Evolutionary conservation across 2,329 filamentous ascomycete genomes (phyloP).

Genomic region (Phialocephala sp.): DNA sequence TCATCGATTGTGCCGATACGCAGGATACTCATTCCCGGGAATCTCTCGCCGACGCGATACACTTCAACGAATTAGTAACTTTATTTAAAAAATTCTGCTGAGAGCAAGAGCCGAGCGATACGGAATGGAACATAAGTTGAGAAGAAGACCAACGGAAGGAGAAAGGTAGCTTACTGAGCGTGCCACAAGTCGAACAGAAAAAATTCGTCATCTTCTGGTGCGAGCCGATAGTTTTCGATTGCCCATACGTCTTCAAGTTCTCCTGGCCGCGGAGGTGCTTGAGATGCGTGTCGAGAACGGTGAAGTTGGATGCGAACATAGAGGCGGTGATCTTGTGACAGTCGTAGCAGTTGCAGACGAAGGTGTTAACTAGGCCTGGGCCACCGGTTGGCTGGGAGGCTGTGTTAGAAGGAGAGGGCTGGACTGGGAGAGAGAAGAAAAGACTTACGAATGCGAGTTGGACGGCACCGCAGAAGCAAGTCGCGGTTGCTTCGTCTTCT

Average conservation of each 20-base stretch:
- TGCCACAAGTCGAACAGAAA: slow-evolving; percentile 65
- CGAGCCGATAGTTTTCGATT: slow-evolving; percentile 52
- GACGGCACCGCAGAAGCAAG: slow-evolving; percentile 63
- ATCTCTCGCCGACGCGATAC: slow-evolving; percentile 56
- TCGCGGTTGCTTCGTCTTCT: slow-evolving; percentile 57
- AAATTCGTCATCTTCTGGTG: slow-evolving; percentile 61
- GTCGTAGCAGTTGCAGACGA: slow-evolving; percentile 66
- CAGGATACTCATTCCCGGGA: slow-evolving; percentile 54
- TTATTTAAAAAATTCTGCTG: too few relatives aligned
- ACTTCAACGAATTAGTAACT: slow-evolving; percentile 38
- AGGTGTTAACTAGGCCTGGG: slow-evolving; percentile 53
- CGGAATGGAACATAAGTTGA: too few relatives aligned
- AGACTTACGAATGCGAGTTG: slow-evolving; percentile 52
- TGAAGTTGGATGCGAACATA: slow-evolving; percentile 66
- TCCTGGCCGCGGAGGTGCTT: slow-evolving; percentile 57
- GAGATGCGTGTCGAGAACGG: slow-evolving; percentile 51
- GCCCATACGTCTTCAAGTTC: slow-evolving; percentile 53
- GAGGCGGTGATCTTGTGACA: slow-evolving; percentile 67
- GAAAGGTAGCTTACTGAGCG: slow-evolving; percentile 45
- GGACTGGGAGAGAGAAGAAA: not conserved
- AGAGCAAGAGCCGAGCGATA: too few relatives aligned
- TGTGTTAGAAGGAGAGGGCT: not conserved
- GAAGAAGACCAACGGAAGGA: too few relatives aligned
- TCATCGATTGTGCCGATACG: slow-evolving; percentile 68
- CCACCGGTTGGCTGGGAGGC: slow-evolving; percentile 46